Evolutionary conservation across 2,329 filamentous ascomycete genomes (phyloP).

Genomic region (Clonostachys chloroleuca): DNA sequence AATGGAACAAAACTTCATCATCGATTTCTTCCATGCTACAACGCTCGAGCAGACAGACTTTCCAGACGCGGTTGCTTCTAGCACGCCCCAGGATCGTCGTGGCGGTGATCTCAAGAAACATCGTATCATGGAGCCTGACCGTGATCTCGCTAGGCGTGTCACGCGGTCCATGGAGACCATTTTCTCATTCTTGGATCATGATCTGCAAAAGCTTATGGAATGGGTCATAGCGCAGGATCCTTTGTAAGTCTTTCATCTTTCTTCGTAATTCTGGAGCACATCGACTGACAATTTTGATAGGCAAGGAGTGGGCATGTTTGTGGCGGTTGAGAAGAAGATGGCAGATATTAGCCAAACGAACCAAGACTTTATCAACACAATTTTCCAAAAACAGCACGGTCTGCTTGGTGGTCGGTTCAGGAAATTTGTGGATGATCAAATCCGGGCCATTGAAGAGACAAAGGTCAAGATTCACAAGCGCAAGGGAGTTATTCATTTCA

Average conservation of each 20-base stretch:
- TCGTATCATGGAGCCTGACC: constrained; percentile 83
- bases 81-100: constrained; percentile 61
- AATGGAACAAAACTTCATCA: constrained; percentile 93
- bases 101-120: constrained; percentile 70
- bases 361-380: constrained; percentile 82
- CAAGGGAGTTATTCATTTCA: constrained; percentile 93
- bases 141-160: constrained; percentile 78
- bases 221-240: constrained; percentile 81
- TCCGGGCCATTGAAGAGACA: constrained; percentile 93
- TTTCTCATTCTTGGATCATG: constrained; percentile 75
- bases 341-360: constrained; percentile 81
- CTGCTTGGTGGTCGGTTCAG: constrained; percentile 72
- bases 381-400: constrained; percentile 75
- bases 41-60: constrained; percentile 81
- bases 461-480: constrained; percentile 99
- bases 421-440: constrained; percentile 90
- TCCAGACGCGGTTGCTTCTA: constrained; percentile 67
- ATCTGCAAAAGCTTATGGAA: constrained; percentile 75
- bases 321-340: constrained; percentile 74
- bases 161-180: constrained; percentile 86
- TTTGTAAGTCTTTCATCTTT: constrained; percentile 53
- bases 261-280: neutral
- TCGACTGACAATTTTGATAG: constrained; percentile 30
- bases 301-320: constrained; percentile 86
- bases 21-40: constrained; percentile 96